phyloP scores from a whole-genome alignment of 2,329 filamentous ascomycete species.

The Dothistroma septosporum region DNA sequence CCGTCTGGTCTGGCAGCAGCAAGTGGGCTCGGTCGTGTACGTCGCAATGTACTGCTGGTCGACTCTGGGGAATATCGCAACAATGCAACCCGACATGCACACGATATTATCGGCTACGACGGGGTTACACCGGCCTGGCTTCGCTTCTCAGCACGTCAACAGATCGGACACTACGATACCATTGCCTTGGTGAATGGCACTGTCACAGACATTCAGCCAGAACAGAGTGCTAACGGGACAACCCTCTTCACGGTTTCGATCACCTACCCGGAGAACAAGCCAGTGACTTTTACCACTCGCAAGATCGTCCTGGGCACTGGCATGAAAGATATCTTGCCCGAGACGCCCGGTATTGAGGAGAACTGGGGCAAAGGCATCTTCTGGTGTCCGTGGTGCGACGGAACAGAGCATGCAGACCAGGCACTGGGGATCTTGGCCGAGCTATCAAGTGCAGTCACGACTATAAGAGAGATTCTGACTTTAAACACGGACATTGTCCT shows the following conservation, averaged over 20 bases:
- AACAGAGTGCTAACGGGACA: constrained; percentile 5
- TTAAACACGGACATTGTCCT: constrained; percentile 15
- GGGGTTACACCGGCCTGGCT: constrained; percentile 25
- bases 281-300: constrained; percentile 15
- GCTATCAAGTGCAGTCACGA: constrained; percentile 10
- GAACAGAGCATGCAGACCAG: constrained; percentile 19
- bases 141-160: constrained; percentile 17
- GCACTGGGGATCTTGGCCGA: constrained; percentile 10
- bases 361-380: constrained; percentile 27
- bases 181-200: constrained; percentile 13
- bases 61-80: constrained; percentile 25
- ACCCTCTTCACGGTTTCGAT: constrained; percentile 9
- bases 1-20: constrained; percentile 24
- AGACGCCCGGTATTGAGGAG: constrained; percentile 21
- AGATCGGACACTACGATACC: constrained; percentile 22
- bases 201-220: constrained; percentile 8
- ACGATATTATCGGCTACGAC: constrained; percentile 22
- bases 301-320: constrained; percentile 25
- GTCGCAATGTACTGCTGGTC: constrained; percentile 23
- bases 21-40: constrained; percentile 23
- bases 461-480: constrained; percentile 10
- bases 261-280: constrained; percentile 11
- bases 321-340: constrained; percentile 21
- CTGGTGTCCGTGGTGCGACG: constrained; percentile 27
- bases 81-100: constrained; percentile 20